Evolutionary conservation across 495 filamentous ascomycete species (phyloP).

Genomic region (Penicillium pancosmium): DNA sequence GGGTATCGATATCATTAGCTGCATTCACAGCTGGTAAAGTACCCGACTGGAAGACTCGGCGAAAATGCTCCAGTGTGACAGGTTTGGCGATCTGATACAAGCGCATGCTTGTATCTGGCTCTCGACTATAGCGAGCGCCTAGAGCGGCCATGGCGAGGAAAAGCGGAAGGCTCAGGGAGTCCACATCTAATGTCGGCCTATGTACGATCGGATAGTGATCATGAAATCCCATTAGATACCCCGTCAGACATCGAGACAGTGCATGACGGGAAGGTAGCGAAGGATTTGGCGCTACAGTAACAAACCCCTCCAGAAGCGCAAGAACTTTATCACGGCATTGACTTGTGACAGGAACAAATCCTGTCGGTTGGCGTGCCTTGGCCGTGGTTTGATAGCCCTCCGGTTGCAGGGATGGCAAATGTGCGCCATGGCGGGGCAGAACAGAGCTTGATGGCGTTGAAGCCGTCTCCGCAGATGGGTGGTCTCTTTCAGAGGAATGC

Average conservation of each 20-base stretch:
- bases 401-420: conserved; percentile 43
- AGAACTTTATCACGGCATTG: conserved; percentile 40
- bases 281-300: conserved; percentile 41
- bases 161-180: conserved; percentile 58
- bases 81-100: conserved; percentile 53
- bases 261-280: conserved; percentile 59
- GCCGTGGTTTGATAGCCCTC: conserved; percentile 35
- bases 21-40: conserved; percentile 19
- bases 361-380: conserved; percentile 34
- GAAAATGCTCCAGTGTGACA: conserved; percentile 43
- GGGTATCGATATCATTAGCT: conserved; percentile 28
- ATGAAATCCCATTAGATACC: conserved; percentile 69
- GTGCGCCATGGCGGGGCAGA: conserved; percentile 41
- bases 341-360: conserved; percentile 38
- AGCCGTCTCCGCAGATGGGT: conserved; percentile 17
- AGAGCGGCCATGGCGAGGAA: conserved; percentile 65
- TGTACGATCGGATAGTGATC: conserved; percentile 72
- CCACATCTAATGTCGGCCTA: conserved; percentile 60
- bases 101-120: conserved; percentile 43
- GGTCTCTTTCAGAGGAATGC: conserved; percentile 24
- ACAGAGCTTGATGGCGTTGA: conserved; percentile 39
- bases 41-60: conserved; percentile 34
- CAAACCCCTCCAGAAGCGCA: conserved; percentile 26
- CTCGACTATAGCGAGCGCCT: conserved; percentile 64
- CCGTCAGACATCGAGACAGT: conserved; percentile 65